phyloP scores from a whole-genome alignment of 345 rosid species.

The Salix caprea region DNA sequence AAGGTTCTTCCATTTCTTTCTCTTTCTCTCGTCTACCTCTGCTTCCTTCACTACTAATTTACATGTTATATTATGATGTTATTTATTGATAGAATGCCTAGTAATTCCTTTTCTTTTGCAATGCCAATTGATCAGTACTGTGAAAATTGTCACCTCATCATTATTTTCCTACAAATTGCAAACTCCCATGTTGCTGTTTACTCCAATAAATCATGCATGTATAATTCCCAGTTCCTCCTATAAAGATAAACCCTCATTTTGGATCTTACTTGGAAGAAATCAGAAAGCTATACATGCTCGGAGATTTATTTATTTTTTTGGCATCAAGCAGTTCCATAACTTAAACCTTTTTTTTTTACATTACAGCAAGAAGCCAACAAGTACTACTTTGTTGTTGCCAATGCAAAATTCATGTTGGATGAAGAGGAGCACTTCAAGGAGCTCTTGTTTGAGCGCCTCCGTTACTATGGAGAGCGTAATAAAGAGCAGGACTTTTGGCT shows the following conservation, averaged over 20 bases:
- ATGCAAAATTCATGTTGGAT: constrained; percentile 93
- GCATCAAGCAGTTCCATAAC: background rate
- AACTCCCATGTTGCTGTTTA: too few relatives aligned
- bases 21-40: background rate
- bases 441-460: constrained; percentile 71
- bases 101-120: too few relatives aligned
- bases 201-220: background rate
- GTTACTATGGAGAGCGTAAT: constrained; percentile 59
- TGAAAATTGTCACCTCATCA: background rate
- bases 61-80: too few relatives aligned
- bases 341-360: background rate
- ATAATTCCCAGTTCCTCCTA: background rate
- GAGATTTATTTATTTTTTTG: too few relatives aligned
- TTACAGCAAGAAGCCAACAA: constrained; percentile 39
- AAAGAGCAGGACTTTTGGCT: constrained; percentile 85
- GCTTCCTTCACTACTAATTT: too few relatives aligned
- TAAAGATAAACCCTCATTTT: background rate
- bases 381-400: constrained; percentile 76
- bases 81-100: too few relatives aligned
- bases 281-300: too few relatives aligned
- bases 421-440: constrained; percentile 97
- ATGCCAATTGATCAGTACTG: background rate
- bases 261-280: background rate
- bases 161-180: too few relatives aligned
- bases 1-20: constrained; percentile 19